Conservation (phyloP, 2,329 filamentous ascomycete genomes). For the Colletotrichum scovillei region DNA sequence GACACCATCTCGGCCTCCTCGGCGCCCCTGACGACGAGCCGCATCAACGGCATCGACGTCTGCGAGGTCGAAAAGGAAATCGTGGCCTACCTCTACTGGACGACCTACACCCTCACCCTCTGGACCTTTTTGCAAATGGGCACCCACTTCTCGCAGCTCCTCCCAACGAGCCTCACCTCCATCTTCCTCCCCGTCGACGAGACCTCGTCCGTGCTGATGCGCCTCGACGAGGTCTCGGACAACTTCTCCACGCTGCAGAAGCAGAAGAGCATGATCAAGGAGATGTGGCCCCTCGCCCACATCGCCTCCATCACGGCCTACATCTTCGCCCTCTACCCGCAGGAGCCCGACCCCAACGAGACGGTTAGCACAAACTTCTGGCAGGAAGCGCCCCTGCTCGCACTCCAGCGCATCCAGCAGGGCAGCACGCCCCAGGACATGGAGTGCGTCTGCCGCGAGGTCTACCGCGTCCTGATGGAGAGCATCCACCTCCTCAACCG, state of each 20-base stretch:
- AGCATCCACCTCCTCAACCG: conserved; percentile 40
- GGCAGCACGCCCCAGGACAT: conserved; percentile 38
- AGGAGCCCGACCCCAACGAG: conserved; percentile 30
- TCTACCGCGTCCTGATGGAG: conserved; percentile 42
- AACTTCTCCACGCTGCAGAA: conserved; percentile 50
- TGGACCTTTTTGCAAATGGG: conserved; percentile 52
- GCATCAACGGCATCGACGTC: conserved; percentile 54
- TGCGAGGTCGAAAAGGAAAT: conserved; percentile 53
- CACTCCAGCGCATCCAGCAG: conserved; percentile 39
- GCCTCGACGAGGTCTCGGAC: conserved; percentile 49
- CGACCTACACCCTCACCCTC: conserved; percentile 50
- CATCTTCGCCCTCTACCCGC: conserved; percentile 42
- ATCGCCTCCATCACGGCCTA: conserved; percentile 46
- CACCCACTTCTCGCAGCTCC: conserved; percentile 39
- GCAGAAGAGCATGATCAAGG: conserved; percentile 47
- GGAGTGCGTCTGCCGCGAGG: conserved; percentile 42
- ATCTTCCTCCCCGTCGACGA: conserved; percentile 45
- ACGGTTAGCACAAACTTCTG: conserved; percentile 36
- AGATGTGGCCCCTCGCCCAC: conserved; percentile 49
- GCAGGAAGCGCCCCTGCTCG: conserved; percentile 39
- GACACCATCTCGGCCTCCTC: conserved; percentile 43
- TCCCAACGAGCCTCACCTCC: conserved; percentile 40
- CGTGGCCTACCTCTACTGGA: conserved; percentile 52
- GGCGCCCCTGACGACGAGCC: conserved; percentile 44
- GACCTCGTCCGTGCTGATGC: conserved; percentile 44